These are phyloP conservation scores for Bathelium albidoporum DNA, from an alignment of 495 filamentous ascomycete species.

Conservation along the genomic window DNA sequence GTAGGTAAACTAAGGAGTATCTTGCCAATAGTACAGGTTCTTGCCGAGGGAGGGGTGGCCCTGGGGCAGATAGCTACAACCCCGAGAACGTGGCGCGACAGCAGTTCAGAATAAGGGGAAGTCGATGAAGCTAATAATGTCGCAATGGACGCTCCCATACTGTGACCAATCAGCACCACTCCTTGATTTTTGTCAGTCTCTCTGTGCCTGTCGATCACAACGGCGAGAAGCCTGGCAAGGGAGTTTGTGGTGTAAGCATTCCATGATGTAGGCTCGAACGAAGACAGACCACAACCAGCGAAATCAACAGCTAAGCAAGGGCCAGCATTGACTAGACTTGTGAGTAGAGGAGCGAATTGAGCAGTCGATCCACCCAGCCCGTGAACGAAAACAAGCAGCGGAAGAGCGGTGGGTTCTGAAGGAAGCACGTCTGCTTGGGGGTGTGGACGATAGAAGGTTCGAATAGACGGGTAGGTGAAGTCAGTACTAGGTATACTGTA, in stretches of 20 bases:
- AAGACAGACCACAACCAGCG: conserved; percentile 75
- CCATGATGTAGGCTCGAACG: conserved; percentile 59
- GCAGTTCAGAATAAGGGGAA: conserved; percentile 33
- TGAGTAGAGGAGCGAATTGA: conserved; percentile 76
- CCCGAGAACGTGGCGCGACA: conserved; percentile 59
- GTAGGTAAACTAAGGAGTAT: conserved; percentile 53
- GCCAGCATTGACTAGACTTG: conserved; percentile 70
- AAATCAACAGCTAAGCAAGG: conserved; percentile 87
- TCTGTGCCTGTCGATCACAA: conserved; percentile 61
- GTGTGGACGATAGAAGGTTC: conserved; percentile 75
- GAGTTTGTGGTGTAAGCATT: conserved; percentile 68
- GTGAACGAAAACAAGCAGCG: conserved; percentile 82
- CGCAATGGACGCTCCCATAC: conserved; percentile 74
- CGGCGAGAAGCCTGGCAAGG: conserved; percentile 60
- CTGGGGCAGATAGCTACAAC: conserved; percentile 72
- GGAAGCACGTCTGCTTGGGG: conserved; percentile 71
- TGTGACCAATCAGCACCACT: conserved; percentile 76
- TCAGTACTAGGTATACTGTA: conserved; percentile 40
- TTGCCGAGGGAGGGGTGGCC: conserved; percentile 48
- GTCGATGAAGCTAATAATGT: conserved; percentile 59
- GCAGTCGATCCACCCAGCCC: conserved; percentile 82
- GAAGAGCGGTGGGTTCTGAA: conserved; percentile 57
- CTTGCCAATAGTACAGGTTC: conserved; percentile 42
- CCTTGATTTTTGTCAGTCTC: conserved; percentile 56
- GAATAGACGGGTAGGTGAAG: conserved; percentile 64